Evolutionary conservation across 2,329 filamentous ascomycete species (phyloP).

Genomic region (Neophaeococcomyces aloes): DNA sequence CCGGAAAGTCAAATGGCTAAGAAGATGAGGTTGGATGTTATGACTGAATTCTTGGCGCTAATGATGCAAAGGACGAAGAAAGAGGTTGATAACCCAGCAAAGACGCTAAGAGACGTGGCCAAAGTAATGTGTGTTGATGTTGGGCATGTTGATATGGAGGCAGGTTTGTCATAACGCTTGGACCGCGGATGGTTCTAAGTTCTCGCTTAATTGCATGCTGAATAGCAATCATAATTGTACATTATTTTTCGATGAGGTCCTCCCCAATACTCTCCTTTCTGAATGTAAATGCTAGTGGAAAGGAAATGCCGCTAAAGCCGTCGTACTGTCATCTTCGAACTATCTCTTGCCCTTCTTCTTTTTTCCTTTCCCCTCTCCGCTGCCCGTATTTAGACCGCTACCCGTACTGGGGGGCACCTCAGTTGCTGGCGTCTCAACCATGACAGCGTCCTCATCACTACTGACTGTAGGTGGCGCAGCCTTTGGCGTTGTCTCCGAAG

Average conservation of each 20-base stretch:
- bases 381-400: constrained; percentile 13
- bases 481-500: constrained; percentile 1
- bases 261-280: not conserved
- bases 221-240: too few relatives aligned
- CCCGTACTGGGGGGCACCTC: constrained; percentile 15
- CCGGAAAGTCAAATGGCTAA: constrained; percentile 25
- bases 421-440: constrained; percentile 55
- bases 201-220: too few relatives aligned
- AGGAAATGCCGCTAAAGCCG: too few relatives aligned
- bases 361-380: constrained; percentile 31
- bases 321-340: too few relatives aligned
- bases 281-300: not conserved
- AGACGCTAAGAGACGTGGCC: not conserved
- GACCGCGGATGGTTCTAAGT: not conserved
- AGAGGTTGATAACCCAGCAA: constrained; percentile 18
- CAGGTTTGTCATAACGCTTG: constrained; percentile 18
- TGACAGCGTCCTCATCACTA: constrained; percentile 64
- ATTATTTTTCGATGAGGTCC: not conserved
- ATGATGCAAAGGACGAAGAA: constrained; percentile 29
- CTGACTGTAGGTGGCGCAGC: constrained; percentile 9
- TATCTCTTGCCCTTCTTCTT: constrained; percentile 41
- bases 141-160: constrained; percentile 27
- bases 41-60: constrained; percentile 32
- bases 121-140: constrained; percentile 26
- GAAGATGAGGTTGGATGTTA: constrained; percentile 34